phyloP scores from a whole-genome alignment of 108 stramenopile genomes.

The Mayamaea pseudoterrestris region DNA sequence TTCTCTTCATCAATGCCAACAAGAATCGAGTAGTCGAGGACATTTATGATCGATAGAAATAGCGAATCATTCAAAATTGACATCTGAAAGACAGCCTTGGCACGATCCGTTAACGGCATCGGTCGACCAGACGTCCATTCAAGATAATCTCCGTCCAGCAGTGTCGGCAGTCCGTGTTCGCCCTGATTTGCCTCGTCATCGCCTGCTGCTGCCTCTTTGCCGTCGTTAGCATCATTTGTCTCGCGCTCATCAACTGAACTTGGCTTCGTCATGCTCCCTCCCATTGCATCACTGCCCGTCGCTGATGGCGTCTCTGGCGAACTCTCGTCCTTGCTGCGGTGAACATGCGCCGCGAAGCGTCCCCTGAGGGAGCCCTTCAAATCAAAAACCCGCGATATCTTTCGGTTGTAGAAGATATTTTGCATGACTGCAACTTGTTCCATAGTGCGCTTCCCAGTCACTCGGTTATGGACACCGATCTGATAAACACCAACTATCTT shows the following conservation, averaged over 20 bases:
- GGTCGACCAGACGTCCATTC: conserved; percentile 88
- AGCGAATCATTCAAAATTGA: conserved; percentile 91
- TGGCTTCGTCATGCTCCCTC: conserved; percentile 11
- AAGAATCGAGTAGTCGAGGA: conserved; percentile 94
- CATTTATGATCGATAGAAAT: conserved; percentile 92
- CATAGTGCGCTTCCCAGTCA: conserved; percentile 88
- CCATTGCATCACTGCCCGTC: conserved; percentile 1
- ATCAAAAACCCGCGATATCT: conserved; percentile 85
- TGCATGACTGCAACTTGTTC: conserved; percentile 94
- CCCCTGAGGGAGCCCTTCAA: conserved; percentile 90
- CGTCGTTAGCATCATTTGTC: conserved; percentile 12
- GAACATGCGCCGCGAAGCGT: conserved; percentile 77
- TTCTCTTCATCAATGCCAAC: conserved; percentile 91
- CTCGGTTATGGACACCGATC: conserved; percentile 89
- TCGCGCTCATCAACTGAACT: conserved; percentile 15
- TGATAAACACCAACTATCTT: conserved; percentile 97
- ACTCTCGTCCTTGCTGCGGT: conserved; percentile 23
- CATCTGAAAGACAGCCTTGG: conserved; percentile 89
- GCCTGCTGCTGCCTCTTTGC: conserved; percentile 8
- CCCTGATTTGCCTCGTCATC: conserved; percentile 10
- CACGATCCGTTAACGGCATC: conserved; percentile 85
- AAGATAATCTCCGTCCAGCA: conserved; percentile 93
- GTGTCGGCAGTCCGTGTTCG: conserved; percentile 8
- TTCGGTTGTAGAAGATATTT: conserved; percentile 89
- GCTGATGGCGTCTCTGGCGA: conserved; percentile 6